Conservation (phyloP, 2,329 filamentous ascomycete genomes). For the Curvularia sp. region DNA sequence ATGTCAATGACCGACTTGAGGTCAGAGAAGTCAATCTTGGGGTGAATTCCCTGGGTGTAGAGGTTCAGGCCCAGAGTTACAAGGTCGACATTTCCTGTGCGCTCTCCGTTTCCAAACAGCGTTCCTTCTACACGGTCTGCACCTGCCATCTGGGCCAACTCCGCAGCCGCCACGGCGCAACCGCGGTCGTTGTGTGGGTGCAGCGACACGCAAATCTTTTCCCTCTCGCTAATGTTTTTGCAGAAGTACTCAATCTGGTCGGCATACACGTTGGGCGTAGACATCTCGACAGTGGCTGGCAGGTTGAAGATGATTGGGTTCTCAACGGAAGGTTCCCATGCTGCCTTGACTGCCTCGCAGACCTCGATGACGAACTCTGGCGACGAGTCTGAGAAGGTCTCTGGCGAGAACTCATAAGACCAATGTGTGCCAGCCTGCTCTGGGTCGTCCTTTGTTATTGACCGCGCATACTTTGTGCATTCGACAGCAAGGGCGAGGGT, state of each 20-base stretch:
- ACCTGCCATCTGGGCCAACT: constrained; percentile 94
- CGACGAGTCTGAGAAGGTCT: constrained; percentile 88
- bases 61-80: constrained; percentile 92
- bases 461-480: constrained; percentile 85
- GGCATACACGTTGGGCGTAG: constrained; percentile 93
- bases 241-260: constrained; percentile 98
- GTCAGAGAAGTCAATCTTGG: constrained; percentile 89
- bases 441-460: constrained; percentile 83
- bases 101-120: constrained; percentile 91
- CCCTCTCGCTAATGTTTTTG: constrained; percentile 78
- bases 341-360: constrained; percentile 91
- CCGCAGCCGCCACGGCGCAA: constrained; percentile 85
- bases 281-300: constrained; percentile 93
- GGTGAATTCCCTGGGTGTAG: constrained; percentile 89
- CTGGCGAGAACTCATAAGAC: constrained; percentile 84
- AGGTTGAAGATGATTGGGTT: constrained; percentile 95
- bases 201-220: constrained; percentile 86
- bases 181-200: constrained; percentile 96
- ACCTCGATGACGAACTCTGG: constrained; percentile 83
- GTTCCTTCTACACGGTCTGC: constrained; percentile 94
- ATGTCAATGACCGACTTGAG: constrained; percentile 84
- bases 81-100: constrained; percentile 93
- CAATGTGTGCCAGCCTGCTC: constrained; percentile 66
- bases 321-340: constrained; percentile 82
- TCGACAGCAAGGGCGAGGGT: constrained; percentile 80